Base-by-base conservation (phyloP, 2,329 filamentous ascomycete species). In the Mycogone perniciosa region DNA sequence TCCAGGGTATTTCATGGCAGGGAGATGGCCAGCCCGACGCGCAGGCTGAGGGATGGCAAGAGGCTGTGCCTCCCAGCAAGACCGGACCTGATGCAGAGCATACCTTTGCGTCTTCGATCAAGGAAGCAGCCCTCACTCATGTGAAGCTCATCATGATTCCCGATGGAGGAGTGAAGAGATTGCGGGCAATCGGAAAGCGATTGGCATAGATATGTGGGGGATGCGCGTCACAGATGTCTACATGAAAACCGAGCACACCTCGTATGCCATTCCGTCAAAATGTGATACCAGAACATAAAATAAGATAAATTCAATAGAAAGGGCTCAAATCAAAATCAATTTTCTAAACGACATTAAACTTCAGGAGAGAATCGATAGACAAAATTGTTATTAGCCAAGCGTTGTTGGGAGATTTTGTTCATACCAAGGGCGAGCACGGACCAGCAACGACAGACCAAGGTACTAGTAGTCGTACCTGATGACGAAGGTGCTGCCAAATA, bases 91-190 rank as follows among this genome's bases (percentile, higher is more conserved):
- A 92, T 64, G 73, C 75, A 60, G 86, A 90, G 71, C 86, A 89
- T 64, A 76, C 79, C 56, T 88, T 86, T 64, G 71, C 69, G 31
- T 77, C 73, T 48, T 61, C 75, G 51, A 72, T 81, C 13, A 72
- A 76, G 58, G 80, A 81, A 35, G 76, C 74, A 64, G 71, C 75
- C 2, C 87, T 89, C 62, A 89, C 86, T 9, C 90, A 93, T 70
- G 83, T 91, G 26, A 96, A 95, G 77, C 75, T 97, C 65, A 87
- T 89, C 33, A 93, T 96, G 65, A 89, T 96, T 59, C 92, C 92
- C 0, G 91, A 97, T 68, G 91, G 92, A 33, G 91, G 92, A 27
- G 87, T 96, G 3, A 96, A 95, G 81, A 76, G 91, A 57, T 79
- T 96, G 57, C 81, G 89, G 48, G 66, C 62, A 34, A 68, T 68